These are phyloP conservation scores for Debaryomyces maramus DNA, from an alignment of 805 yeast genomes.

Conservation along the genomic window DNA sequence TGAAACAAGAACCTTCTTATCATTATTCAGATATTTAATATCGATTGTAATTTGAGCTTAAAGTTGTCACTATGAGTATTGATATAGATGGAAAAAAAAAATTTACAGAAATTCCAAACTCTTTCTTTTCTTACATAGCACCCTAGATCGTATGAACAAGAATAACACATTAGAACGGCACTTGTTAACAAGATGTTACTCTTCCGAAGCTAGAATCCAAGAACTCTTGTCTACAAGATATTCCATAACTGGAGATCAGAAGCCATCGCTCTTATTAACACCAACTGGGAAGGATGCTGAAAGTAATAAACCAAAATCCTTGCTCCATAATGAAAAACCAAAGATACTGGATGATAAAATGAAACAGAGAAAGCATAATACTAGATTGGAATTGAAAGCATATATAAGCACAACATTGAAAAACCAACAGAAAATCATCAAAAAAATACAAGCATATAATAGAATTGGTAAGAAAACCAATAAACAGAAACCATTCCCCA, in stretches of 20 bases:
- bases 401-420: slow-evolving; percentile 39
- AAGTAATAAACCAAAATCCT: slow-evolving; percentile 16
- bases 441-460: slow-evolving; percentile 34
- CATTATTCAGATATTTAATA: too few relatives aligned
- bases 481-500: slow-evolving; percentile 25
- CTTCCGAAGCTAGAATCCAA: slow-evolving; percentile 34
- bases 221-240: slow-evolving; percentile 47
- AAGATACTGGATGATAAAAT: slow-evolving; percentile 16
- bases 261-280: slow-evolving; percentile 42
- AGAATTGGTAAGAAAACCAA: slow-evolving; percentile 14
- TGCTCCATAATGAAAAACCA: slow-evolving; percentile 14
- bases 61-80: neutral
- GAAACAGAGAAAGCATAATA: slow-evolving; percentile 21
- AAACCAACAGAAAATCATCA: slow-evolving; percentile 40
- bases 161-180: slow-evolving; percentile 46
- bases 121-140: neutral
- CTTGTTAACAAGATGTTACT: slow-evolving; percentile 46
- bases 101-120: neutral
- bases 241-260: slow-evolving; percentile 46
- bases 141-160: slow-evolving; percentile 45
- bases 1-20: neutral
- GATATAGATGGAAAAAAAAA: neutral
- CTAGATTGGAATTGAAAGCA: slow-evolving; percentile 42
- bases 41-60: neutral
- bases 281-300: slow-evolving; percentile 31